Base-by-base conservation (phyloP, 2,329 filamentous ascomycete genomes). In the Aspergillus vadensis region DNA sequence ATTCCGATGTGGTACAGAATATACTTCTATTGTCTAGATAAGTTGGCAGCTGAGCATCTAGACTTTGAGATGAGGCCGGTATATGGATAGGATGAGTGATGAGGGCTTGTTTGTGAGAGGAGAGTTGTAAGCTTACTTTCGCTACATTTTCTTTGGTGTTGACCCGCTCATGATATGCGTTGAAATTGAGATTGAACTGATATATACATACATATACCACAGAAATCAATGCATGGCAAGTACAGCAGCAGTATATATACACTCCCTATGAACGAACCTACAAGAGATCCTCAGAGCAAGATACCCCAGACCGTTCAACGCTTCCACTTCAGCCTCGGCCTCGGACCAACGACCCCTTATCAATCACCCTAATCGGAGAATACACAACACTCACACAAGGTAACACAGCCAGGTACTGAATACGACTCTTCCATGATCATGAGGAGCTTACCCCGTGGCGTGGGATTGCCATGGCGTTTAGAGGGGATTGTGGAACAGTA, bases 401-500 rank as follows among this genome's bases (percentile, higher is more conserved):
- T 50, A n/a, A 30, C 25, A 50, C 47, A 50, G 25, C 47, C 47
- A 50, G 47, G 47, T 17, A 50, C 47, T 50, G 47, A 50, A 30
- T 50, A 49, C 44, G 47, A 50, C n/a, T 14, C 5, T 5, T 27
- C 23, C 21, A 21, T 44, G 41, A 21, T 44, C 47, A 50, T 50
- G 47, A 50, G 47, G 47, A 8, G 15, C n/a, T 25, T 25, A 27
- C 7, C 30, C n/a, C 47, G 14, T 27, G 47, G 25, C 23, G n/a
- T 50, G 47, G n/a, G 32, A 36, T 36, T 36, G 32, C 12, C 32
- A 14, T 5, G 32, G 12, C 32, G 32, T 36, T 5, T 17, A 30
- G 23, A 43, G 15, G n/a, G 47, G 14, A 15, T 30, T 50, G 47
- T 50, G 47, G n/a, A 50, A 50, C 47, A 17, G 27, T 50, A 50